Evolutionary conservation across 163 green algal genomes (phyloP).

Genomic region (Chlamydomonas reinhardtii): DNA sequence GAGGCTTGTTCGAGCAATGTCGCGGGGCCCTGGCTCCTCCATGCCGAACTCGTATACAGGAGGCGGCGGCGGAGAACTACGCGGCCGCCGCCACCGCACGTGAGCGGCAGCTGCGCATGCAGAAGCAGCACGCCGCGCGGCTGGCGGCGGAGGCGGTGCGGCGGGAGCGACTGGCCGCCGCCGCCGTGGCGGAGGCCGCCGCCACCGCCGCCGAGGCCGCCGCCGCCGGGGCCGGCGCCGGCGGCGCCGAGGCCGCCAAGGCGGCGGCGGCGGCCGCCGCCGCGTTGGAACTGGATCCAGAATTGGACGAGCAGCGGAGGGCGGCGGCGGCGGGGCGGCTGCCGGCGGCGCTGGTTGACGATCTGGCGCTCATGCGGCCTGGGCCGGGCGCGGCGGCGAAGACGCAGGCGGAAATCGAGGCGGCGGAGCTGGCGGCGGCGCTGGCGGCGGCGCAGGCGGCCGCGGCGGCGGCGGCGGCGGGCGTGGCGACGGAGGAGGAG

Average conservation of each 20-base stretch:
- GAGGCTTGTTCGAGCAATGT: too few relatives aligned
- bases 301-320: constrained; percentile 31
- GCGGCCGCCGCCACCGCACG: neutral
- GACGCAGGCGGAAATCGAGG: neutral
- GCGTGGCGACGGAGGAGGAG: neutral
- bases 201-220: neutral
- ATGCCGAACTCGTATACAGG: too few relatives aligned
- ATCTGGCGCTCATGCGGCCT: constrained; percentile 20
- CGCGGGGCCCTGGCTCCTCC: too few relatives aligned
- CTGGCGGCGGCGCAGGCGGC: neutral
- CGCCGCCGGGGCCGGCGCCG: neutral
- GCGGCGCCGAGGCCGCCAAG: neutral
- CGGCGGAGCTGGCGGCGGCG: constrained; percentile 3
- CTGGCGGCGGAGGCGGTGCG: constrained; percentile 11
- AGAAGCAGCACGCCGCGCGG: constrained; percentile 27
- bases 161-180: neutral
- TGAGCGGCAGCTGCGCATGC: constrained; percentile 5
- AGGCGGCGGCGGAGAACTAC: neutral
- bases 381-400: neutral
- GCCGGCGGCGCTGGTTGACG: constrained; percentile 16
- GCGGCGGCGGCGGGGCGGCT: constrained; percentile 13
- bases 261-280: neutral
- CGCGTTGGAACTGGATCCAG: constrained; percentile 7
- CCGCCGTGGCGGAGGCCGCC: neutral
- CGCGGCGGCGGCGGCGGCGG: constrained; percentile 5